phyloP scores from a whole-genome alignment of 164 flowering plant genomes.

The Nelumbo lutea region DNA sequence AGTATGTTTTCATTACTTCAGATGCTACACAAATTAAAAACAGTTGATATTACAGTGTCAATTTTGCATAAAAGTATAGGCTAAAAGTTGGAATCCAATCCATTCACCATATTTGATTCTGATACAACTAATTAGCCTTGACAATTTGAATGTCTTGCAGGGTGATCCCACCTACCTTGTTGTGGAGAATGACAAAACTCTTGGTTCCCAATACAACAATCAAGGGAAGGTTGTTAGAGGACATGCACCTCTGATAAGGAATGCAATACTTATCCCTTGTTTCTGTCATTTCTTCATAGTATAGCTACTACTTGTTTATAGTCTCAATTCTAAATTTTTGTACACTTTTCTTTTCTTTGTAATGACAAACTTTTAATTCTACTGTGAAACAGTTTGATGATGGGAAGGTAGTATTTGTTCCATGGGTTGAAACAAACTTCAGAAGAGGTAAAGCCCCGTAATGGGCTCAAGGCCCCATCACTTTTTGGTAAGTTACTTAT shows the following conservation, averaged over 20 bases:
- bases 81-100: no score
- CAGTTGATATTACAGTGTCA: no score
- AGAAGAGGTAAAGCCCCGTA: slow-evolving; percentile 93
- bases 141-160: slow-evolving; percentile 28
- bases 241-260: slow-evolving; percentile 91
- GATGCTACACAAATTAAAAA: neutral
- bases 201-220: slow-evolving; percentile 88
- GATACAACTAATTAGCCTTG: neutral
- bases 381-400: slow-evolving; percentile 59
- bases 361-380: neutral
- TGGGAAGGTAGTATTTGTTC: slow-evolving; percentile 85
- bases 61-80: no score
- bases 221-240: slow-evolving; percentile 89
- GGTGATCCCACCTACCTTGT: slow-evolving; percentile 96
- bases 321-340: no score
- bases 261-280: neutral
- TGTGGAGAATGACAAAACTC: slow-evolving; percentile 77
- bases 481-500: no score
- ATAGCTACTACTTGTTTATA: no score
- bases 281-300: neutral
- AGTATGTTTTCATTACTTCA: neutral
- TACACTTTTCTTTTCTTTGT: no score
- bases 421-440: slow-evolving; percentile 93
- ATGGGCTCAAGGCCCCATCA: slow-evolving; percentile 53
- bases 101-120: neutral